These are phyloP conservation scores for Suillus plorans DNA, from an alignment of 768 basidiomycete species.

Conservation along the genomic window DNA sequence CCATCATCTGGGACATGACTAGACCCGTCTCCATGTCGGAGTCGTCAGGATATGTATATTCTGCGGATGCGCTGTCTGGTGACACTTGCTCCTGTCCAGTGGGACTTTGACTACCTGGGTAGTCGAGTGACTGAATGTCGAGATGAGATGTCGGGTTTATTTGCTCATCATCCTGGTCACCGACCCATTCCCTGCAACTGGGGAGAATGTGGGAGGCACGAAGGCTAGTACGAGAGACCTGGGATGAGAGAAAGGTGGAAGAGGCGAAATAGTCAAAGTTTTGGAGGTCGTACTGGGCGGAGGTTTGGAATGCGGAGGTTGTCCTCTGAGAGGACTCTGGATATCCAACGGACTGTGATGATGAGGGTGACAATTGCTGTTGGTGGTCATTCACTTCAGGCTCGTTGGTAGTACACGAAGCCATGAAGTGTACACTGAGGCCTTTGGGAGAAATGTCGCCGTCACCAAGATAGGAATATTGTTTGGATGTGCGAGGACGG, in stretches of 20 bases:
- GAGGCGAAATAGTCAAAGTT: conserved; percentile 13
- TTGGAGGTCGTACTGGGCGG: conserved; percentile 15
- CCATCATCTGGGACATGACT: conserved; percentile 32
- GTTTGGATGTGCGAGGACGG: conserved; percentile 12
- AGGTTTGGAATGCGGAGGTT: conserved; percentile 20
- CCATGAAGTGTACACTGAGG: conserved; percentile 29
- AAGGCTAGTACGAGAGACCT: conserved; percentile 6
- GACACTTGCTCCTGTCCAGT: conserved; percentile 19
- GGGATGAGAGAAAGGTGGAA: conserved; percentile 10
- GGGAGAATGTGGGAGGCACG: background rate
- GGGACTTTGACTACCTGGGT: conserved; percentile 17
- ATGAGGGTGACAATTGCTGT: conserved; percentile 13
- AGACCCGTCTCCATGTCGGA: conserved; percentile 27
- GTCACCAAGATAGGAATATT: conserved; percentile 16
- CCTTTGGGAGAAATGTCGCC: conserved; percentile 2
- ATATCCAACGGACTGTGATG: conserved; percentile 16
- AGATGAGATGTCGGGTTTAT: background rate
- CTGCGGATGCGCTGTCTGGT: conserved; percentile 28
- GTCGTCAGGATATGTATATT: conserved; percentile 29
- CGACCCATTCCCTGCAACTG: conserved; percentile 18
- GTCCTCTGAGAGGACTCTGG: conserved; percentile 34
- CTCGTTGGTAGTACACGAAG: conserved; percentile 22
- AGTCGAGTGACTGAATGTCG: conserved; percentile 13
- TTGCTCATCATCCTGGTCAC: conserved; percentile 7
- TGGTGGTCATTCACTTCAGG: conserved; percentile 28